Percentiles rank a stretch among this genome's conserved stretches.
Evolutionary conservation across 2,329 filamentous ascomycete genomes (phyloP).

Genomic region (Penicillium hesseltinei): DNA sequence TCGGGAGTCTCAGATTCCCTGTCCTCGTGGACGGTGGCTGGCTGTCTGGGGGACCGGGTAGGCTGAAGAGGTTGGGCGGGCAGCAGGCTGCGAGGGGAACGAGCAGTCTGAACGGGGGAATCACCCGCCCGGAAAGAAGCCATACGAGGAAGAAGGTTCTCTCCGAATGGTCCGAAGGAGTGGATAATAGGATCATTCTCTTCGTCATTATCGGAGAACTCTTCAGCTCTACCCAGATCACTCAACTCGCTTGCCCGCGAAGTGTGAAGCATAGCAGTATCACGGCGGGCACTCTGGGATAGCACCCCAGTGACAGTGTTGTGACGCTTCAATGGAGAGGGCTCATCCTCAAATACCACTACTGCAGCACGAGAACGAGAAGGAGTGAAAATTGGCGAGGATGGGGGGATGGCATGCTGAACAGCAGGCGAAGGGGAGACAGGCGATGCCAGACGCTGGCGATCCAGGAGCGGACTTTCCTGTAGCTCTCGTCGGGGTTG

Average conservation of each 20-base stretch:
- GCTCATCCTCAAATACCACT: conserved; percentile 71
- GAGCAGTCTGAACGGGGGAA: conserved; percentile 57
- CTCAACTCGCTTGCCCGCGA: conserved; percentile 36
- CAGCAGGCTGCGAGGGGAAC: conserved; percentile 31
- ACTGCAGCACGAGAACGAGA: conserved; percentile 46
- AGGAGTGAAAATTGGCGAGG: conserved; percentile 44
- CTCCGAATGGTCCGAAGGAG: conserved; percentile 87
- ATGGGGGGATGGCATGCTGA: conserved; percentile 45
- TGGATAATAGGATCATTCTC: conserved; percentile 93
- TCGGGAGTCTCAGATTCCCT: conserved; percentile 17
- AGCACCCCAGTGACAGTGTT: conserved; percentile 24
- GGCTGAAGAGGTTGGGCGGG: conserved; percentile 36
- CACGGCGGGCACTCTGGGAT: conserved; percentile 37
- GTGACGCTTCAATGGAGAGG: conserved; percentile 53
- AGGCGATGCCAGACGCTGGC: conserved; percentile 67
- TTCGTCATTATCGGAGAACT: conserved; percentile 78
- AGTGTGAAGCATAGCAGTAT: conserved; percentile 32
- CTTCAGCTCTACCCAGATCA: conserved; percentile 50
- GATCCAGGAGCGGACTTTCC: conserved; percentile 56
- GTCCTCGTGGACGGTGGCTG: conserved; percentile 23
- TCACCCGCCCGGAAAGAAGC: conserved; percentile 69
- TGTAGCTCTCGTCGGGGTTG: conserved; percentile 30
- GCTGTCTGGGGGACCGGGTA: conserved; percentile 31
- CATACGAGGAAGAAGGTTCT: conserved; percentile 77
- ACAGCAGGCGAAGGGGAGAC: conserved; percentile 67